Base-by-base conservation (phyloP, 306 rosid species). In the Cicer pinnatifidum region DNA sequence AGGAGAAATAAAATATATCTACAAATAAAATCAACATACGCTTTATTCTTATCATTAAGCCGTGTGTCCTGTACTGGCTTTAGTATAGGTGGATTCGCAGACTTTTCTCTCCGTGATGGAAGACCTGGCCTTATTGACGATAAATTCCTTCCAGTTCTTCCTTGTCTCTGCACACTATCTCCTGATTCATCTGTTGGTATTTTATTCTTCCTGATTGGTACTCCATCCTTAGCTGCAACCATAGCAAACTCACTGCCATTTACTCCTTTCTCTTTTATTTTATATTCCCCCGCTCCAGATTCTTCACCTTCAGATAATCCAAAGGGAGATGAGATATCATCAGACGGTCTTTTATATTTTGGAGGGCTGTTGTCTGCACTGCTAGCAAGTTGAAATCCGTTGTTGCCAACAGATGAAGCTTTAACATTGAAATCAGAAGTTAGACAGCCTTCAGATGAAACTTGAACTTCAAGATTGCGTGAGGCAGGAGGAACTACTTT, bases 281-380 rank as follows among this genome's bases (percentile, higher is more conserved):
- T 89, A 74, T 62, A 84, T 81, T 86, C 93, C 15, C 96, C 88
- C 61, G 83, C 90, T 71, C 89, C 97, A 35, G 92, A 88, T 70
- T 91, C 96, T 84, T 91, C 97, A 83, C 89, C 86, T 78, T 86
- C 93, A 73, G 93, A 84, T 56, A 93, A 79, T 45, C 88, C 92
- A 78, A 84, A 86, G n/a, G 91, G 87, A 74, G 97, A 85, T 73
- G 91, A 78, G 75, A 84, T 77, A 76, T 85, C 90, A 69, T 88
- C 92, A 44, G 57, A 56, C 43, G 85, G 73, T 72, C 80, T 80
- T 85, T 81, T 89, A 71, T 72, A 73, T 62, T 86, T 89, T 39
- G 61, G 71, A 74, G 77, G 81, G 72, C 71, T 70, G 75, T 85
- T 85, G 65, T 84, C 90, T 60, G 82, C 50, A 77, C 84, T 83